phyloP scores from a whole-genome alignment of 2,329 filamentous ascomycete species.

The Verticillium dahliae region DNA sequence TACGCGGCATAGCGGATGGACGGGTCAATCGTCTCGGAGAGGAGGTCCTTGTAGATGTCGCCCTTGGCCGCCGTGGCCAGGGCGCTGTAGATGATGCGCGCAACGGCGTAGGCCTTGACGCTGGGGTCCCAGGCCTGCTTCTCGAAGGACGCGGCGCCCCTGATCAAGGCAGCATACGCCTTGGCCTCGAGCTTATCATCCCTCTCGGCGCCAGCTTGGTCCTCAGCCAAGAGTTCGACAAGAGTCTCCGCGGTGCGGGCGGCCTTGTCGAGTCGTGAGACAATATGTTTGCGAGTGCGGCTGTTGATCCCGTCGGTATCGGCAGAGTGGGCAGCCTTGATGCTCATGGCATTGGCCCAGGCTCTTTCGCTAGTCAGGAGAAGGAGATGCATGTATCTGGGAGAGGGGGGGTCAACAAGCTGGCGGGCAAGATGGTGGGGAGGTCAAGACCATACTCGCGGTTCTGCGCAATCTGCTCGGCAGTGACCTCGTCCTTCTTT shows the following conservation, averaged over 20 bases:
- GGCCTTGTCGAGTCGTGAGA: conserved; percentile 80
- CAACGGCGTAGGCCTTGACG: conserved; percentile 66
- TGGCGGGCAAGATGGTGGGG: neutral
- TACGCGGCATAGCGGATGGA: conserved; percentile 94
- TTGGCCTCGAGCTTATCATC: conserved; percentile 76
- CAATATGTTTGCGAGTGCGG: conserved; percentile 77
- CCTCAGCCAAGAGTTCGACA: conserved; percentile 58
- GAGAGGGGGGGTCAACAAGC: conserved; percentile 6
- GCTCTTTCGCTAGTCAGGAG: conserved; percentile 83
- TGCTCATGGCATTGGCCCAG: conserved; percentile 93
- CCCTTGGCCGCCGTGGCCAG: conserved; percentile 60
- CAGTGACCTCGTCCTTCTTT: conserved; percentile 61
- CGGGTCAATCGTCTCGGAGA: conserved; percentile 82
- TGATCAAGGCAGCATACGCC: conserved; percentile 73
- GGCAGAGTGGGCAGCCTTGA: conserved; percentile 76
- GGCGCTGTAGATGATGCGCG: conserved; percentile 76
- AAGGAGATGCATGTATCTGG: conserved; percentile 69
- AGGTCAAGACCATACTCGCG: conserved; percentile 52
- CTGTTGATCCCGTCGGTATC: conserved; percentile 76
- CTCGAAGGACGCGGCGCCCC: conserved; percentile 76
- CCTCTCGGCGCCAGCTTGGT: conserved; percentile 53
- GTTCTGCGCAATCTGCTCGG: conserved; percentile 68
- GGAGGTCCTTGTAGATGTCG: conserved; percentile 78
- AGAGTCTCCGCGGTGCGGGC: conserved; percentile 63
- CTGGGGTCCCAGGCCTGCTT: conserved; percentile 80